Base-by-base conservation (phyloP, 139 green algal genomes). In the Coccomyxa sp. region DNA sequence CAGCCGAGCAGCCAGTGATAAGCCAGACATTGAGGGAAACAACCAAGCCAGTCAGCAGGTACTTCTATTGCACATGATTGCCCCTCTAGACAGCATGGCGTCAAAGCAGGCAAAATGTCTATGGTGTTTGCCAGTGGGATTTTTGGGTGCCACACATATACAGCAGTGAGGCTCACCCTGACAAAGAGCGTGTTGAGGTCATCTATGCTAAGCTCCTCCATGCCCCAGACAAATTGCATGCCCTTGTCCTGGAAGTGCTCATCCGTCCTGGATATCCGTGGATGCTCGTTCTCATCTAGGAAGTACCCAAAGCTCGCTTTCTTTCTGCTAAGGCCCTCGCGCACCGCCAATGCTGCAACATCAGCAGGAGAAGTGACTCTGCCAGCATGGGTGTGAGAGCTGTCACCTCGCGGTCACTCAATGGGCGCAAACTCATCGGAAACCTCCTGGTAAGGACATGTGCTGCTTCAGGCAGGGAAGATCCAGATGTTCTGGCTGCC, bases 141-240 rank as follows among this genome's bases (percentile, higher is more conserved):
- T n/a, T n/a, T n/a, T n/a, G n/a, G n/a, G n/a, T n/a, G n/a, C n/a
- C n/a, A n/a, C n/a, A n/a, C n/a, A n/a, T n/a, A n/a, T n/a, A n/a
- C n/a, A n/a, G n/a, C n/a, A n/a, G n/a, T n/a, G n/a, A 58, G 24
- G 14, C 81, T 38, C 64, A 95, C 92, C 87, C 91, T 90, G 35
- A 90, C 81, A 85, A 97, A 97, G n/a, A 97, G 79, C 64, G 93
- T 85, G 78, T 96, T 96, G 7, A 97, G 81, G 78, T 97, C 92
- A 0, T 83, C 85, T 0, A 96, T 27, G 37, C 87, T 78, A 18
- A 97, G 83, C 73, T 82, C 90, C 22, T 92, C 80, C 22, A 71
- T 44, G 0, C 77, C 84, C 55, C 89, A 86, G 36, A 96, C 83
- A 79, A 97, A 97, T 64, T 95, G 87, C 10, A 96, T 44, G 34